phyloP scores from a whole-genome alignment of 2,329 filamentous ascomycete genomes.

The Raffaelea deltoideospora region DNA sequence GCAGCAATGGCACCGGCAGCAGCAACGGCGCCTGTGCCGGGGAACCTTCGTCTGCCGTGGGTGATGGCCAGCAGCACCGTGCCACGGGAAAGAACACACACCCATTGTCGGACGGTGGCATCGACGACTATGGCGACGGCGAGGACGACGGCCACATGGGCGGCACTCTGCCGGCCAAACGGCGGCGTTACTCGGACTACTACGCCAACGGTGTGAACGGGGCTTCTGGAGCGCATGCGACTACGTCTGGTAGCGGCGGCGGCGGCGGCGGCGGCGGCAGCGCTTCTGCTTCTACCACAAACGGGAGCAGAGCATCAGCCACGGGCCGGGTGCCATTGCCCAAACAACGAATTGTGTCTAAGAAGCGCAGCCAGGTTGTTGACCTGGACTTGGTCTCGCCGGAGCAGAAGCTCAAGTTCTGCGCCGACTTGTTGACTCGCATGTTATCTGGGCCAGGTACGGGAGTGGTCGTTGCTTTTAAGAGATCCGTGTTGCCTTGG shows the following conservation, averaged over 20 bases:
- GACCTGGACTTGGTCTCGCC: conserved; percentile 17
- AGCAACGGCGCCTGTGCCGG: conserved; percentile 1
- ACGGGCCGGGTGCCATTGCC: conserved; percentile 16
- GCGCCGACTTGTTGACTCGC: conserved; percentile 38
- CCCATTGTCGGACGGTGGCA: conserved; percentile 17
- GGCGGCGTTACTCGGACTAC: conserved; percentile 25
- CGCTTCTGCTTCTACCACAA: not conserved
- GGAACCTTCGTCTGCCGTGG: no score
- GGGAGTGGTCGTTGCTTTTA: not conserved
- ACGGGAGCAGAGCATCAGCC: not conserved
- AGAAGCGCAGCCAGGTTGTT: conserved; percentile 9
- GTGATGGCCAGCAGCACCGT: no score
- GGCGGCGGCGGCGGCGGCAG: not conserved
- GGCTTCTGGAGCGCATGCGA: not conserved
- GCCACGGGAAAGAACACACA: conserved; percentile 29
- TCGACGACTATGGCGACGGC: conserved; percentile 24
- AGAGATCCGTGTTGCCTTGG: no score
- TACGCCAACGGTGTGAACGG: not conserved
- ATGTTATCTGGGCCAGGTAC: conserved; percentile 48
- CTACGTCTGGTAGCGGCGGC: not conserved
- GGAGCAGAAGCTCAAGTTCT: conserved; percentile 39
- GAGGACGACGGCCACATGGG: conserved; percentile 24
- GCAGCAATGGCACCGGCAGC: conserved; percentile 11
- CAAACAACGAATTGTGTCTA: not conserved
- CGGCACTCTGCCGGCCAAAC: conserved; percentile 16